Conservation (phyloP, 345 rosid genomes). For the Fremontodendron californicum region DNA sequence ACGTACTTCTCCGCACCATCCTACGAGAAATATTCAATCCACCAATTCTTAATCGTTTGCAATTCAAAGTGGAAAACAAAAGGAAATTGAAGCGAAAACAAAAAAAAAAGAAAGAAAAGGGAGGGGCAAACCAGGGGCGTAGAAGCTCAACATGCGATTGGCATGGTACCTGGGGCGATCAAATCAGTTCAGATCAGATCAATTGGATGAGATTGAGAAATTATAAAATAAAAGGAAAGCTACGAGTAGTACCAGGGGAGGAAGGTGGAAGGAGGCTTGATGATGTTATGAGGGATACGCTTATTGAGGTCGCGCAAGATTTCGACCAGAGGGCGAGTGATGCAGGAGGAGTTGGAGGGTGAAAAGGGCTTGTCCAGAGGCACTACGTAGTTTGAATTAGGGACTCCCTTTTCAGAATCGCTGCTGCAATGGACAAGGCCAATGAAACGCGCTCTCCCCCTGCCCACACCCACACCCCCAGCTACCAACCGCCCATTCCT, state of each 20-base stretch:
- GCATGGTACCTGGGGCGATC: slow-evolving; percentile 57
- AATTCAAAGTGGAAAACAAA: not conserved
- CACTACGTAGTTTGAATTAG: slow-evolving; percentile 86
- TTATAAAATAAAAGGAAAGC: not conserved
- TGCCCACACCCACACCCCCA: not conserved
- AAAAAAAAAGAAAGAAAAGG: too few species aligned
- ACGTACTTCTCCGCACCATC: slow-evolving; percentile 97
- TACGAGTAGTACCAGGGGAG: slow-evolving; percentile 59
- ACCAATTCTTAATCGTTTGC: not conserved
- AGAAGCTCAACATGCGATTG: too few species aligned
- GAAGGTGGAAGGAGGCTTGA: slow-evolving; percentile 44
- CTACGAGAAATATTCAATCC: slow-evolving; percentile 27
- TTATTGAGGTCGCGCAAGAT: slow-evolving; percentile 93
- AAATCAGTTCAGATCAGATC: not conserved
- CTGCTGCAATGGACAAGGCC: slow-evolving; percentile 20
- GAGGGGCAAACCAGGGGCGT: too few species aligned
- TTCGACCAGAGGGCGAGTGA: slow-evolving; percentile 85
- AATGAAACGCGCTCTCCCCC: not conserved
- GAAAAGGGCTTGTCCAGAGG: slow-evolving; percentile 73
- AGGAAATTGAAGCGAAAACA: too few species aligned
- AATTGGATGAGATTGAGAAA: not conserved
- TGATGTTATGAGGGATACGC: slow-evolving; percentile 83
- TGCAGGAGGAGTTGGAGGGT: too few species aligned
- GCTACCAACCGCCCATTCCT: not conserved
- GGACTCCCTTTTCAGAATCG: slow-evolving; percentile 51